These are phyloP conservation scores for Acer yangbiense DNA, from an alignment of 345 rosid species.

Conservation along the genomic window DNA sequence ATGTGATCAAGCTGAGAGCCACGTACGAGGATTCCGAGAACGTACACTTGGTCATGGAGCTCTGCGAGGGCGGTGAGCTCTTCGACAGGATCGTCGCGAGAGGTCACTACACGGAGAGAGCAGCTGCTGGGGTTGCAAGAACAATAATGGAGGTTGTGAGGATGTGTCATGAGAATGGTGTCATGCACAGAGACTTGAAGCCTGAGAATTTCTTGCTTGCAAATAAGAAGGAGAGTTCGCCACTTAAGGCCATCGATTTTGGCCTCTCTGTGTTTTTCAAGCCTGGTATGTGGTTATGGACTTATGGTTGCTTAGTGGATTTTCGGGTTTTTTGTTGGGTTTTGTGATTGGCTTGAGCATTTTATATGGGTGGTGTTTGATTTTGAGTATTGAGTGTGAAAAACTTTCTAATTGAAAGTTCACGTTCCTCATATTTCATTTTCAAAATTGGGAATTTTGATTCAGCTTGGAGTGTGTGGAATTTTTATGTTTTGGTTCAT, in stretches of 20 bases:
- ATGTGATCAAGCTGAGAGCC: constrained; percentile 88
- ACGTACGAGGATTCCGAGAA: constrained; percentile 88
- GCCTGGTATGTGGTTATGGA: constrained; percentile 63
- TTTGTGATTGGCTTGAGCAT: not conserved
- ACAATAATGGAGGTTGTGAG: constrained; percentile 86
- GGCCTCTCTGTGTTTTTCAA: constrained; percentile 88
- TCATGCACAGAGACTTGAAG: constrained; percentile 91
- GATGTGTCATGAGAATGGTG: constrained; percentile 94
- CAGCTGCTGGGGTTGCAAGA: constrained; percentile 78
- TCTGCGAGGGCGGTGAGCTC: constrained; percentile 95
- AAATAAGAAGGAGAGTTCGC: constrained; percentile 83
- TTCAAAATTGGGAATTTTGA: not conserved
- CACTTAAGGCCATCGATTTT: constrained; percentile 87
- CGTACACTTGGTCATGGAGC: constrained; percentile 94
- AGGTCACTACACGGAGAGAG: constrained; percentile 93
- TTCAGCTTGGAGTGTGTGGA: not conserved
- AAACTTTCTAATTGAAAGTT: no score
- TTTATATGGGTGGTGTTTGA: not conserved
- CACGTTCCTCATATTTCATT: no score
- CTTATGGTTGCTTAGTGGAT: not conserved
- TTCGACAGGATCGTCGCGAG: constrained; percentile 95
- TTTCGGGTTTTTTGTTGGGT: not conserved
- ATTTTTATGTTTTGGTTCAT: not conserved
- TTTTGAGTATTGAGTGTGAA: not conserved
- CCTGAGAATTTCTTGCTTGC: constrained; percentile 95